Conservation (phyloP, 176 grass and related monocot species). For the Oryza meyeriana region DNA sequence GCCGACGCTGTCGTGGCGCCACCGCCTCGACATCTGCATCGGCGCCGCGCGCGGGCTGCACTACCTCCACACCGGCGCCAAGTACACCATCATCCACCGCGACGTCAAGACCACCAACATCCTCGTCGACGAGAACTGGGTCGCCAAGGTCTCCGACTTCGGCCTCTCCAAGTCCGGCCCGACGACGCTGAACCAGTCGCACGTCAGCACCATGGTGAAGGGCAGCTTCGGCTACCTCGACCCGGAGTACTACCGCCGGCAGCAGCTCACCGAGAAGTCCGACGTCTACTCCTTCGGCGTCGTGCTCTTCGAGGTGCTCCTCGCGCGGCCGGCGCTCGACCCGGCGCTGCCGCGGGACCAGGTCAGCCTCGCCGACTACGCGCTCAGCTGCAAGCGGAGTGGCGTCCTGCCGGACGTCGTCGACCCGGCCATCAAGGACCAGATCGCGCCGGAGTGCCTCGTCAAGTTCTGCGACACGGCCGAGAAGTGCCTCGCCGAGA, state of each 20-base stretch:
- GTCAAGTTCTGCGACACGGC: conserved; percentile 57
- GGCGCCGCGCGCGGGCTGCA: conserved; percentile 73
- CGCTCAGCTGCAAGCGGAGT: conserved; percentile 37
- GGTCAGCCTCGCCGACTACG: conserved; percentile 60
- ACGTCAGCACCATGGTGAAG: conserved; percentile 92
- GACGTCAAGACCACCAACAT: conserved; percentile 98
- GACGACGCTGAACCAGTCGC: conserved; percentile 60
- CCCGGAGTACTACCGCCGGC: conserved; percentile 83
- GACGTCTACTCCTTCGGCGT: conserved; percentile 91
- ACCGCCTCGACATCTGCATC: conserved; percentile 82
- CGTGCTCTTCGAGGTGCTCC: conserved; percentile 79
- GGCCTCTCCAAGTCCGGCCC: conserved; percentile 85
- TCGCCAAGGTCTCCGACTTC: conserved; percentile 90
- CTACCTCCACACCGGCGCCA: conserved; percentile 92
- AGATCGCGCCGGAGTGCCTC: conserved; percentile 58
- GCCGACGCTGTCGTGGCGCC: conserved; percentile 59
- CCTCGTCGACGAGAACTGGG: conserved; percentile 72
- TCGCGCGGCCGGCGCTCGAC: conserved; percentile 56
- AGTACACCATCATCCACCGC: conserved; percentile 93
- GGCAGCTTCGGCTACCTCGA: conserved; percentile 92
- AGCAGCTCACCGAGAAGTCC: conserved; percentile 88
- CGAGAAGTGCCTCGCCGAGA: conserved; percentile 53
- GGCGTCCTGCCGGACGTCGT: conserved; percentile 29
- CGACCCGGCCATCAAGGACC: conserved; percentile 41
- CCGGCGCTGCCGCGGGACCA: conserved; percentile 37